Conservation (phyloP, 345 rosid genomes). For the Trapa bicornis region DNA sequence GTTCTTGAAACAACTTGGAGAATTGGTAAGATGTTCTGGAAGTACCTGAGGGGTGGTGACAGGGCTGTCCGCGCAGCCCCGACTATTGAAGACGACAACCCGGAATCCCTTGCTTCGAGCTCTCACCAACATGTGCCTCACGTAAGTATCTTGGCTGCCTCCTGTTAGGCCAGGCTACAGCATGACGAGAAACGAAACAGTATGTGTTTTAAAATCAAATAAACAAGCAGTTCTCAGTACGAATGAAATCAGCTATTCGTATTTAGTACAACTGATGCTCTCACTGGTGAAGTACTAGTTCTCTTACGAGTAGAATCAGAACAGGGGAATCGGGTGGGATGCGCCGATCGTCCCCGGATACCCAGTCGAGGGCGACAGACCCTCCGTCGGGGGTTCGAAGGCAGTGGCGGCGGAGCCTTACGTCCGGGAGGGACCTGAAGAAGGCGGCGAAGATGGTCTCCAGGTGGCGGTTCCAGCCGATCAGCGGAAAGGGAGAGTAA, state of each 20-base stretch:
- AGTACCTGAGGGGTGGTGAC: conserved; percentile 77
- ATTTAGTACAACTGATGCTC: neutral
- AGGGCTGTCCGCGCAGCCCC: conserved; percentile 77
- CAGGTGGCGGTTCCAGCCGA: conserved; percentile 41
- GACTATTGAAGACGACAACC: conserved; percentile 78
- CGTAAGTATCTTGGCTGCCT: conserved; percentile 80
- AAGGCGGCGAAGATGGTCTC: conserved; percentile 59
- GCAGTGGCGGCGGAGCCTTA: conserved; percentile 40
- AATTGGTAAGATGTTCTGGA: neutral
- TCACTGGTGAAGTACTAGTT: neutral
- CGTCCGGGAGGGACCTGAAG: conserved; percentile 30
- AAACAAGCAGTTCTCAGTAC: neutral
- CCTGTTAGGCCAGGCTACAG: conserved; percentile 83
- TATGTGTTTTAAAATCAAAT: neutral
- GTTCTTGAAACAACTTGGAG: neutral
- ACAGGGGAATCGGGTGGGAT: conserved; percentile 50
- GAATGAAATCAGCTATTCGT: neutral
- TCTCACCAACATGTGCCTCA: conserved; percentile 55
- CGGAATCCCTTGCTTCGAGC: conserved; percentile 74
- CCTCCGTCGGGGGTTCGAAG: conserved; percentile 42
- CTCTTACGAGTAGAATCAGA: conserved; percentile 57
- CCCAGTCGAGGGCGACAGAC: conserved; percentile 54
- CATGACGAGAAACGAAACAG: neutral
- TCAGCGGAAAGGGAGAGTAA: conserved; percentile 43
- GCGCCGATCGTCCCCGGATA: conserved; percentile 34